These are phyloP conservation scores for Friedmanniomyces endolithicus DNA, from an alignment of 495 filamentous ascomycete genomes.

Conservation along the genomic window DNA sequence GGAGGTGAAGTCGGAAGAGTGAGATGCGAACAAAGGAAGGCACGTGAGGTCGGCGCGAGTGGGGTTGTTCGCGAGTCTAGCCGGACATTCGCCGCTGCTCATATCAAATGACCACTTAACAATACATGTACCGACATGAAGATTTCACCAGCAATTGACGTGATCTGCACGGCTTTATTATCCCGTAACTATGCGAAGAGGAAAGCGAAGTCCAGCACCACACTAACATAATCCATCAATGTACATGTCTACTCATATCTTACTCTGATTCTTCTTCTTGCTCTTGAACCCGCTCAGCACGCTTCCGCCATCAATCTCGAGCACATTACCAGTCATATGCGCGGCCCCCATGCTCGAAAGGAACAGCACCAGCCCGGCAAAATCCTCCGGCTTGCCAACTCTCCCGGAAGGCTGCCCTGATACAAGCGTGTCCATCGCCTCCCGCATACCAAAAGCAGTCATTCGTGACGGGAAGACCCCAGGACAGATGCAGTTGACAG, in stretches of 20 bases:
- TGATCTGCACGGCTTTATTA: no score
- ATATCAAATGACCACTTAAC: no score
- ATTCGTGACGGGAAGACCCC: conserved; percentile 30
- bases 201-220: no score
- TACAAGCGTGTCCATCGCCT: conserved; percentile 25
- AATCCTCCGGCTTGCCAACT: conserved; percentile 29
- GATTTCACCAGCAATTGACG: no score
- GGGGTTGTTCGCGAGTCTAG: no score
- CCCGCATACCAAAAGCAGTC: conserved; percentile 25
- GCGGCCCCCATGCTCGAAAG: conserved; percentile 21
- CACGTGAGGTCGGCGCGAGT: no score
- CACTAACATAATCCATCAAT: no score
- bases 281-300: conserved; percentile 24
- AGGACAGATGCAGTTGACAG: conserved; percentile 28
- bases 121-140: no score
- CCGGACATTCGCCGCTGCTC: no score
- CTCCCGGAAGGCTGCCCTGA: conserved; percentile 26
- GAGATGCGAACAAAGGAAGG: no score
- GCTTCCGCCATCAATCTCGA: conserved; percentile 30
- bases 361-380: conserved; percentile 28
- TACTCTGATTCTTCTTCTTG: conserved; percentile 16
- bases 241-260: not conserved
- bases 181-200: no score
- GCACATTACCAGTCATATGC: conserved; percentile 29
- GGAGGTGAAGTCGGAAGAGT: no score